A percentile compares a stretch with the other conserved stretches of the same genome.
These are phyloP conservation scores for Thraustochytrium striatum DNA, from an alignment of 352 stramenopile species.

Conservation along the genomic window DNA sequence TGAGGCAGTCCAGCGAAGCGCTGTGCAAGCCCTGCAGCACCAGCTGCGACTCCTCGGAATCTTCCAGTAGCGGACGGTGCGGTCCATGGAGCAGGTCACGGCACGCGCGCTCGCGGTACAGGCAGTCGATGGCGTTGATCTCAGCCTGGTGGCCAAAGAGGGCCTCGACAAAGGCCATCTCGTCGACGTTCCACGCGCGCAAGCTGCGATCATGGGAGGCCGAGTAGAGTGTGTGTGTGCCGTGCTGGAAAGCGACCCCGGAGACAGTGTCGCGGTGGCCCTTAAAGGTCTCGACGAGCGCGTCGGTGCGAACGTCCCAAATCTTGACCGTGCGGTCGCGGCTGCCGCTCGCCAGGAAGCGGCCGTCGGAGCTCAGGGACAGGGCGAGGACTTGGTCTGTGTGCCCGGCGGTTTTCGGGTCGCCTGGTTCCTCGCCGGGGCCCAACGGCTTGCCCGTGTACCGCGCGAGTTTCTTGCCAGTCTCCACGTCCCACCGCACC, in stretches of 20 bases:
- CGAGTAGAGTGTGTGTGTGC: constrained; percentile 81
- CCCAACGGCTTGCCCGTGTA: constrained; percentile 56
- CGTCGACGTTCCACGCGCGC: constrained; percentile 90
- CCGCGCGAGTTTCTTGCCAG: constrained; percentile 58
- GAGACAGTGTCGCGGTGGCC: constrained; percentile 82
- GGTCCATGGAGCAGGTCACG: constrained; percentile 80
- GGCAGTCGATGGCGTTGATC: constrained; percentile 78
- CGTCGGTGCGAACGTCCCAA: constrained; percentile 61
- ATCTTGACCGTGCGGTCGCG: constrained; percentile 83
- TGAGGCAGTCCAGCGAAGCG: constrained; percentile 78
- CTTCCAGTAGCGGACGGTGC: constrained; percentile 89
- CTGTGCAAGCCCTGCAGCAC: constrained; percentile 78
- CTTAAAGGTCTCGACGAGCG: constrained; percentile 76
- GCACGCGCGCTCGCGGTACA: constrained; percentile 81
- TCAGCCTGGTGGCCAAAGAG: constrained; percentile 83
- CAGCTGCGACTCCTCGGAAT: constrained; percentile 87
- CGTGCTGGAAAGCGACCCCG: constrained; percentile 73
- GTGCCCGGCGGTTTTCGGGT: constrained; percentile 67
- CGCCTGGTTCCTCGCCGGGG: constrained; percentile 51
- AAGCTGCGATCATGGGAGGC: constrained; percentile 82
- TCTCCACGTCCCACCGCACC: constrained; percentile 74
- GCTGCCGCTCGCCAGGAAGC: constrained; percentile 81
- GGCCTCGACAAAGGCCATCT: constrained; percentile 91
- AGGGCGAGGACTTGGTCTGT: constrained; percentile 69
- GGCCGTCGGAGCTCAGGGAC: constrained; percentile 79